Conservation (phyloP, 306 rosid species). For the Quercus robur region DNA sequence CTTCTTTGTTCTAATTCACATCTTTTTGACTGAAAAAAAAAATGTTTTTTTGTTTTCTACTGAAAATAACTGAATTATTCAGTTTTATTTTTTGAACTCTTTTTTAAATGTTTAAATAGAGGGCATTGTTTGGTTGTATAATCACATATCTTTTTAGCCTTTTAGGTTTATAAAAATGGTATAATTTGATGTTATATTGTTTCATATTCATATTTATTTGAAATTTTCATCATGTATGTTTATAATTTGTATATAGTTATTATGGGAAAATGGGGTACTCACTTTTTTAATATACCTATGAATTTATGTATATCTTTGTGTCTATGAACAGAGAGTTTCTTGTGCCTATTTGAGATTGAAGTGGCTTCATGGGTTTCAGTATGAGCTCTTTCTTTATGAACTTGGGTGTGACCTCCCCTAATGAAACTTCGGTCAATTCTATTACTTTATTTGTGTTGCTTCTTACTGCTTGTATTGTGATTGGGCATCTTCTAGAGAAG, state of each 20-base stretch:
- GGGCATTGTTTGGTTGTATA: not conserved
- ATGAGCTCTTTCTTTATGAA: slow-evolving; percentile 18
- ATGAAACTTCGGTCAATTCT: slow-evolving; percentile 29
- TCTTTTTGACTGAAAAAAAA: not conserved
- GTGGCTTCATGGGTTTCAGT: slow-evolving; percentile 22
- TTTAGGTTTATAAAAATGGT: not conserved
- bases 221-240: not conserved
- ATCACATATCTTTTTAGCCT: not conserved
- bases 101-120: not conserved
- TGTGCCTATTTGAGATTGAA: slow-evolving; percentile 1
- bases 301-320: not conserved
- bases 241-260: not conserved
- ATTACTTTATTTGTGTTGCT: slow-evolving; percentile 54
- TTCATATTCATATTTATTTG: not conserved
- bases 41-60: not conserved
- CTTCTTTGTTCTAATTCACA: not conserved
- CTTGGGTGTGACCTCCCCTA: slow-evolving; percentile 2
- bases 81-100: not conserved
- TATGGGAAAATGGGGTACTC: too few species aligned
- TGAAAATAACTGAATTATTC: not conserved
- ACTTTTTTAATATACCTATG: not conserved
- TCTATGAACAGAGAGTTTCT: not conserved
- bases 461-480: slow-evolving; percentile 45
- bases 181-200: not conserved
- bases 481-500: slow-evolving; percentile 62